A percentile compares a stretch with the other conserved stretches of the same genome.
These are phyloP conservation scores for Sarocladium brachiariae DNA, from an alignment of 2,329 filamentous ascomycete species.

Conservation along the genomic window DNA sequence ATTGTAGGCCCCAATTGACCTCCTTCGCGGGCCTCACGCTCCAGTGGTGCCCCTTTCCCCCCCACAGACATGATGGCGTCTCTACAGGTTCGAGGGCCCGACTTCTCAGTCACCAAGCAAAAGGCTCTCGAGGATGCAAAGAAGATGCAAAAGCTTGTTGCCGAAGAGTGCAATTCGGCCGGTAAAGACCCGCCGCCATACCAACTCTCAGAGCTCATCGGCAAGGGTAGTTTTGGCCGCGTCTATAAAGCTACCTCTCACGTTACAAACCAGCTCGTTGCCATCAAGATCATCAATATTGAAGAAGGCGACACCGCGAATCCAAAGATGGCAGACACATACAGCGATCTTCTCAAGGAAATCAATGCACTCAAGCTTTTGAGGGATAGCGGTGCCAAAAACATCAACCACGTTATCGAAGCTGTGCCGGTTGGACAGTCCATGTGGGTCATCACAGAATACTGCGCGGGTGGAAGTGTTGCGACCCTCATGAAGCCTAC, in stretches of 20 bases:
- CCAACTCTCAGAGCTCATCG: constrained; percentile 64
- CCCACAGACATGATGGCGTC: constrained; percentile 29
- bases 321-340: constrained; percentile 58
- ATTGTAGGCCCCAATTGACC: not conserved
- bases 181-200: constrained; percentile 59
- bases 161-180: constrained; percentile 52
- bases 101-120: constrained; percentile 42
- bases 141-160: constrained; percentile 59
- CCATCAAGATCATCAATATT: constrained; percentile 79
- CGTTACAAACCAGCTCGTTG: constrained; percentile 50
- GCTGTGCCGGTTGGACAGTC: constrained; percentile 70
- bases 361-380: constrained; percentile 64
- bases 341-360: constrained; percentile 63
- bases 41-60: too few relatives aligned
- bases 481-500: constrained; percentile 66
- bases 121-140: constrained; percentile 63
- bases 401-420: constrained; percentile 77
- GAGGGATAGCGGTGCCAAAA: constrained; percentile 65
- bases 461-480: constrained; percentile 79
- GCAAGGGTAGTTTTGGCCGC: constrained; percentile 67
- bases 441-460: constrained; percentile 85
- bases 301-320: constrained; percentile 67
- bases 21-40: not conserved
- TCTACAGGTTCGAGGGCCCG: constrained; percentile 34
- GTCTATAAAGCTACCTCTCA: constrained; percentile 59